Evolutionary conservation across 495 filamentous ascomycete genomes (phyloP).

Genomic region (Aspergillus conjunctus): DNA sequence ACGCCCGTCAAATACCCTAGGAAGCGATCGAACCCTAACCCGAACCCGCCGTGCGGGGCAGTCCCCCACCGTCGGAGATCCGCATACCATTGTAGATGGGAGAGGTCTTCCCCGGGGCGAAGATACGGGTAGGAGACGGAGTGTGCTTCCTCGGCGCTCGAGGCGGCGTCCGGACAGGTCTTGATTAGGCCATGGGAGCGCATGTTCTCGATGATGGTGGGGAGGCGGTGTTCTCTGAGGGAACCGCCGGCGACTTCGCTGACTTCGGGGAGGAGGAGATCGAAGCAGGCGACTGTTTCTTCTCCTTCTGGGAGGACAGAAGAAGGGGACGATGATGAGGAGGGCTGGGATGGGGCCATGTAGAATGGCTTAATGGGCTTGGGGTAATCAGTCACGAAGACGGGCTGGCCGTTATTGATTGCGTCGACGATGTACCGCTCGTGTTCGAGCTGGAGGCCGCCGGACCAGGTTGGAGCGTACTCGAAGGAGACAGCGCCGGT

Average conservation of each 20-base stretch:
- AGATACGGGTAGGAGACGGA: conserved; percentile 38
- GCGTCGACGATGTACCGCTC: conserved; percentile 81
- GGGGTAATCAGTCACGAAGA: conserved; percentile 95
- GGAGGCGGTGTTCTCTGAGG: conserved; percentile 84
- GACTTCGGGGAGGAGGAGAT: conserved; percentile 85
- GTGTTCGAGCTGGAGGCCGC: conserved; percentile 85
- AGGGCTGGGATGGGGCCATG: conserved; percentile 67
- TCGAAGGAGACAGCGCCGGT: conserved; percentile 58
- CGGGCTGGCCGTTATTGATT: conserved; percentile 68
- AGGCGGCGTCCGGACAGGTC: conserved; percentile 12
- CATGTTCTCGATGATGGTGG: conserved; percentile 74
- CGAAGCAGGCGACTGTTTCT: conserved; percentile 88
- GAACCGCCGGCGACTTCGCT: conserved; percentile 93
- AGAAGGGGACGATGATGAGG: background rate
- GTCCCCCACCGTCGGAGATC: conserved; percentile 92
- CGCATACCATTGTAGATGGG: conserved; percentile 83
- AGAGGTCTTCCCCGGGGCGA: conserved; percentile 48
- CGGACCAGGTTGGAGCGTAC: conserved; percentile 67
- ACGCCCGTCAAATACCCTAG: conserved; percentile 84
- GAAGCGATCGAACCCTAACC: conserved; percentile 89
- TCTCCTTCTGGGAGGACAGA: conserved; percentile 4
- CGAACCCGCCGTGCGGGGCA: conserved; percentile 95
- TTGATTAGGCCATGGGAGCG: conserved; percentile 57
- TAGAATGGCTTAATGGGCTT: conserved; percentile 90
- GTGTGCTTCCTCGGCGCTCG: conserved; percentile 1